Evolutionary conservation across 2,329 filamentous ascomycete species (phyloP).

Genomic region (Corniculantispora saksenae): DNA sequence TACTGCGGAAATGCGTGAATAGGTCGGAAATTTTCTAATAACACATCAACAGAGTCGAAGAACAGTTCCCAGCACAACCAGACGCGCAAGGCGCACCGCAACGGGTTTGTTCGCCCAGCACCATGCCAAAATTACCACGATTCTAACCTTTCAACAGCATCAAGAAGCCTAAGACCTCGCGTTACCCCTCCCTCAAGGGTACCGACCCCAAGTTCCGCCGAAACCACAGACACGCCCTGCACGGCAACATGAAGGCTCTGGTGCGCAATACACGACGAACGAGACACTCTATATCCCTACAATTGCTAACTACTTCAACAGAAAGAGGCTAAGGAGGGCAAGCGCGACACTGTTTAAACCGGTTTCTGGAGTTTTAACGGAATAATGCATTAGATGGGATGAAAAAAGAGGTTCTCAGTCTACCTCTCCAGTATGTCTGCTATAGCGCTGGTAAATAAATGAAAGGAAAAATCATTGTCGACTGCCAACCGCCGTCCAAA

Average conservation of each 20-base stretch:
- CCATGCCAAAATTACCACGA: constrained; percentile 23
- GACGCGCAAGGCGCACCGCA: constrained; percentile 97
- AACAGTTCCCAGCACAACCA: constrained; percentile 99
- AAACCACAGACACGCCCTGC: constrained; percentile 99
- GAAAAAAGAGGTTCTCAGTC: constrained; percentile 16
- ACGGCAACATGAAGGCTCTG: constrained; percentile 97
- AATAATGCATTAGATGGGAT: constrained; percentile 20
- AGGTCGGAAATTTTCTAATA: background rate
- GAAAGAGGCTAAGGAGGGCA: constrained; percentile 98
- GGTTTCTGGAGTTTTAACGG: constrained; percentile 3
- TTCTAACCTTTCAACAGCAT: constrained; percentile 62
- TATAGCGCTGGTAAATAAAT: constrained; percentile 16
- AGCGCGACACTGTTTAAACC: constrained; percentile 79
- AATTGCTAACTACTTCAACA: constrained; percentile 45
- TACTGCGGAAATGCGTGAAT: background rate
- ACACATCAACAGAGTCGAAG: constrained; percentile 78
- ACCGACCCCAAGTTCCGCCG: constrained; percentile 99
- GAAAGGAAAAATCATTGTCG: constrained; percentile 11
- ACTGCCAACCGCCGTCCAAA: background rate
- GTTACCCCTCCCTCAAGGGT: constrained; percentile 98
- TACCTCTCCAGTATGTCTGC: constrained; percentile 6
- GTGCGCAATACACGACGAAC: constrained; percentile 62
- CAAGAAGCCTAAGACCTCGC: constrained; percentile 99
- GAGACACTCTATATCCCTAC: constrained; percentile 15
- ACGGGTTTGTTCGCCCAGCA: constrained; percentile 71